phyloP scores from a whole-genome alignment of 768 basidiomycete species.

The Obba rivulosa region DNA sequence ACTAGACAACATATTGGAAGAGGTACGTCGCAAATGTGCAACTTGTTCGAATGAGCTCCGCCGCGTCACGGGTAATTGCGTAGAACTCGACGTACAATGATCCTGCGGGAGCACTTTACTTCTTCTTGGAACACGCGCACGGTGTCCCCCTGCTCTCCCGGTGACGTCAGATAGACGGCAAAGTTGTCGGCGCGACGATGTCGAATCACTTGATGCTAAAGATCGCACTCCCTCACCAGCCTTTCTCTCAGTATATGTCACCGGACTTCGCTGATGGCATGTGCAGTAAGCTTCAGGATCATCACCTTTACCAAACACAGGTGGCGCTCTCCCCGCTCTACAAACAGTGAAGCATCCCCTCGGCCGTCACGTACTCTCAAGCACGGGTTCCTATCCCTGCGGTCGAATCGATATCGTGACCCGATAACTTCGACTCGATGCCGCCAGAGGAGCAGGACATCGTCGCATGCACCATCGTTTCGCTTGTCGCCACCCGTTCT shows the following conservation, averaged over 20 bases:
- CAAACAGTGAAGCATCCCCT: background rate
- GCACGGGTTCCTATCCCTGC: too few relatives aligned
- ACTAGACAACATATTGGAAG: too few relatives aligned
- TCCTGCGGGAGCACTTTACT: background rate
- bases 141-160: background rate
- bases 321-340: slow-evolving; percentile 2
- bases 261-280: background rate
- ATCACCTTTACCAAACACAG: background rate
- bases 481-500: too few relatives aligned
- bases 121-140: background rate
- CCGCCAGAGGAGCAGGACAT: too few relatives aligned
- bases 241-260: background rate
- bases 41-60: too few relatives aligned
- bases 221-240: background rate
- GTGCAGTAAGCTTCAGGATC: background rate
- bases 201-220: background rate
- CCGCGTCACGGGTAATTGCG: too few relatives aligned
- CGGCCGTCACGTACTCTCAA: background rate
- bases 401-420: too few relatives aligned
- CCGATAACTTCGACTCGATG: too few relatives aligned
- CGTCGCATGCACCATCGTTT: too few relatives aligned
- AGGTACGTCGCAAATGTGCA: too few relatives aligned
- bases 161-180: too few relatives aligned
- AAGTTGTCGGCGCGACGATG: too few relatives aligned
- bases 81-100: background rate